Percentiles rank a stretch among this genome's conserved stretches.
phyloP scores from a whole-genome alignment of 2,329 filamentous ascomycete genomes.

The Alternaria hordeiaustralica region DNA sequence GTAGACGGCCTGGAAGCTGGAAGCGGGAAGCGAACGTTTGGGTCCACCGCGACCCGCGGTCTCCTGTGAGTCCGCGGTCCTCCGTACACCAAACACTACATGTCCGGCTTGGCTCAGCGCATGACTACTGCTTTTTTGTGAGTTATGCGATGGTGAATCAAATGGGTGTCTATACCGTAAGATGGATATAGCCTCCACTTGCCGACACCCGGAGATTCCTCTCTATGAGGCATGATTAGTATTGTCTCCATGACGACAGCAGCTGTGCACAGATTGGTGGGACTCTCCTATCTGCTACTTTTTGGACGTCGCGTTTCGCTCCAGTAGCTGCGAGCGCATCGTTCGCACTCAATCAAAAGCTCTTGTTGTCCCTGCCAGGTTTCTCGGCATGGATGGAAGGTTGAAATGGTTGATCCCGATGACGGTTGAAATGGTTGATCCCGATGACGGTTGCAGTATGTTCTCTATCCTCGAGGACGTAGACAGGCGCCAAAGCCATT shows the following conservation, averaged over 20 bases:
- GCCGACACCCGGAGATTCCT: background rate
- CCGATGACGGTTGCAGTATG: background rate
- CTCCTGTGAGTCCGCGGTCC: background rate
- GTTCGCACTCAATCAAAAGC: no score
- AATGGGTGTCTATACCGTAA: background rate
- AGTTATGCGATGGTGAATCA: background rate
- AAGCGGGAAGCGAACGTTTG: background rate
- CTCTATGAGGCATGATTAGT: background rate
- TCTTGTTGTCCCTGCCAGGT: background rate
- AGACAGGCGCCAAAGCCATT: background rate
- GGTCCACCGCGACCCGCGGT: background rate
- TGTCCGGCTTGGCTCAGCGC: background rate
- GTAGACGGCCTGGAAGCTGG: background rate
- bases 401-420: background rate
- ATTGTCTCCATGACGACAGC: background rate
- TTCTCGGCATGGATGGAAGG: background rate
- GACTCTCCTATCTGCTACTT: rapidly evolving
- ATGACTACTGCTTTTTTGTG: background rate
- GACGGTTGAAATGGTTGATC: no score
- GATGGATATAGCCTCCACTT: background rate
- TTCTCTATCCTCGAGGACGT: background rate
- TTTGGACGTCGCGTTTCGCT: rapidly evolving
- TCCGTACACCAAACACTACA: background rate
- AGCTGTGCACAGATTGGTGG: background rate
- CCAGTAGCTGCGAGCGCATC: background rate